Evolutionary conservation across 352 stramenopile genomes (phyloP).

Genomic region (Peronospora belbahrii): DNA sequence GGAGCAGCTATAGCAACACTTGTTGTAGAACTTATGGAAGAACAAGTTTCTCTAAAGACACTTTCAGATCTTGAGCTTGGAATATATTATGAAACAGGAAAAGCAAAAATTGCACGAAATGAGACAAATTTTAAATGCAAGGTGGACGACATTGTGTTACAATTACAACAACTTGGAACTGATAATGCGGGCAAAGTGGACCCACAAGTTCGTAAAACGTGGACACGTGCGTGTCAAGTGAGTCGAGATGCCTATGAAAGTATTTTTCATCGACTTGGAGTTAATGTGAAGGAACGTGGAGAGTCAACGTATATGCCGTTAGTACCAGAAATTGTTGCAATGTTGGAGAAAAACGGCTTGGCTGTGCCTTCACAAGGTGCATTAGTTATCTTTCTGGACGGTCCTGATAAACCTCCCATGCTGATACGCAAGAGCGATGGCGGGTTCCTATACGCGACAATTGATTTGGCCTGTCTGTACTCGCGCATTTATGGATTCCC

Average conservation of each 20-base stretch:
- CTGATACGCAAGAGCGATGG: slow-evolving; percentile 78
- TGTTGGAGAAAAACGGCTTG: slow-evolving; percentile 39
- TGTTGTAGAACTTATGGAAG: slow-evolving; percentile 58
- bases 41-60: slow-evolving; percentile 34
- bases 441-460: slow-evolving; percentile 71
- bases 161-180: slow-evolving; percentile 50
- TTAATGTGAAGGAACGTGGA: slow-evolving; percentile 56
- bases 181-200: slow-evolving; percentile 26
- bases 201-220: slow-evolving; percentile 35
- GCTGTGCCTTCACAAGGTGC: slow-evolving; percentile 54
- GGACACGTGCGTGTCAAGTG: slow-evolving; percentile 59
- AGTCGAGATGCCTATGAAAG: slow-evolving; percentile 54
- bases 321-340: slow-evolving; percentile 37
- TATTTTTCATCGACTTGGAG: slow-evolving; percentile 62
- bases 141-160: slow-evolving; percentile 62
- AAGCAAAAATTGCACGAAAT: slow-evolving; percentile 14
- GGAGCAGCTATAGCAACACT: slow-evolving; percentile 73
- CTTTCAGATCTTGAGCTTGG: slow-evolving; percentile 56
- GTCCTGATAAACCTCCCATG: slow-evolving; percentile 63
- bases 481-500: slow-evolving; percentile 68
- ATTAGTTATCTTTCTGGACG: slow-evolving; percentile 68
- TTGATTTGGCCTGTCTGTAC: slow-evolving; percentile 63
- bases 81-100: slow-evolving; percentile 63
- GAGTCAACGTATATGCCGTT: slow-evolving; percentile 74
- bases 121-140: slow-evolving; percentile 40